Percentiles rank a stretch among this genome's conserved stretches.
Conservation (phyloP, 164 flowering plant species). For the Taxillus chinensis region DNA sequence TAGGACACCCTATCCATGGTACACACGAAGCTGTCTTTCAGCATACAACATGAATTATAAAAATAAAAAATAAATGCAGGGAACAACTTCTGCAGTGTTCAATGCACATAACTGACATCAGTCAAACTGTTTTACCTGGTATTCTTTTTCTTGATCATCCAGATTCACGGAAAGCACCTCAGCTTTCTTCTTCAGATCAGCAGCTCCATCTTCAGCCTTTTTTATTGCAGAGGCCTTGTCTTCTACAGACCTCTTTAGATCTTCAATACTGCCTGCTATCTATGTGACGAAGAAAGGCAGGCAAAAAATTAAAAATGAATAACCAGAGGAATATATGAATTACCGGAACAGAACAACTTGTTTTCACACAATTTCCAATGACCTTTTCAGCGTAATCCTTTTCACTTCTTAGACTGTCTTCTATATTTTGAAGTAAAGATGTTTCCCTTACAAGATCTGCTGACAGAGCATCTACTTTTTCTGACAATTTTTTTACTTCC, state of each 20-base stretch:
- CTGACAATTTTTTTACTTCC: slow-evolving; percentile 63
- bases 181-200: slow-evolving; percentile 55
- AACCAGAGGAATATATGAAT: not conserved
- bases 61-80: not conserved
- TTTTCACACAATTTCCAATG: not conserved
- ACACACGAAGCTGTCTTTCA: not conserved
- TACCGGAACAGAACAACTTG: too few species aligned
- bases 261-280: slow-evolving; percentile 61
- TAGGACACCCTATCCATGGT: slow-evolving; percentile 53
- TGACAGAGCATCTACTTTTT: slow-evolving; percentile 72
- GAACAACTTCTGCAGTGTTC: not conserved
- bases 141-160: slow-evolving; percentile 75
- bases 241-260: slow-evolving; percentile 51
- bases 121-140: slow-evolving; percentile 46
- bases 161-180: slow-evolving; percentile 58
- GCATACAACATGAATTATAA: not conserved
- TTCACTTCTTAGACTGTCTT: slow-evolving; percentile 68
- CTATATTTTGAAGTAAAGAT: slow-evolving; percentile 58
- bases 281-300: slow-evolving; percentile 14
- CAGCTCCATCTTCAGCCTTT: slow-evolving; percentile 84
- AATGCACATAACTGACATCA: not conserved
- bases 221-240: slow-evolving; percentile 61
- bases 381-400: slow-evolving; percentile 67
- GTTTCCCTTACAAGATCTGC: slow-evolving; percentile 62
- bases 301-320: not conserved